phyloP scores from a whole-genome alignment of 257 asterid genomes.

The Petunia secreta region DNA sequence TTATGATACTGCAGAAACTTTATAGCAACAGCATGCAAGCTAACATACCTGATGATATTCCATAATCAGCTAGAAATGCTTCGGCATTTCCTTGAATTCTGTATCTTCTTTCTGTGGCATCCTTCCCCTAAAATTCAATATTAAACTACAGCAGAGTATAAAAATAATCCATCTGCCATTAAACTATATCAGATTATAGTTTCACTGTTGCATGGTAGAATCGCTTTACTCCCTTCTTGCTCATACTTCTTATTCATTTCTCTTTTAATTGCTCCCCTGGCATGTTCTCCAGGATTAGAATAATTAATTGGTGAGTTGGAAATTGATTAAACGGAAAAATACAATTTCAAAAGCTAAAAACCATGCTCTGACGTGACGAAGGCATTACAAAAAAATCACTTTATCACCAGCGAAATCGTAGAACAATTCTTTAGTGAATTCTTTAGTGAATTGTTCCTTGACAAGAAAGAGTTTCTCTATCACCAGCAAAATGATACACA shows the following conservation, averaged over 20 bases:
- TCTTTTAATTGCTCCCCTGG: background rate
- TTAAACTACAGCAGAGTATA: background rate
- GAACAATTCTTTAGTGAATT: background rate
- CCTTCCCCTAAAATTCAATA: conserved; percentile 42
- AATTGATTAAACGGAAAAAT: background rate
- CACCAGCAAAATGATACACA: background rate
- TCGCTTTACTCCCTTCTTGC: background rate
- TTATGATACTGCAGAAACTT: conserved; percentile 19
- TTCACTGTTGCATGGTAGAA: background rate
- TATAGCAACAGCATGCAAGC: conserved; percentile 23
- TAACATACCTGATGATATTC: conserved; percentile 68
- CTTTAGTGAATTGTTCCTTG: background rate
- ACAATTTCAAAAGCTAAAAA: background rate
- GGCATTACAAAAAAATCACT: background rate
- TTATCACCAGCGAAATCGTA: background rate
- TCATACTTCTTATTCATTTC: background rate
- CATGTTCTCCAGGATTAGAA: background rate
- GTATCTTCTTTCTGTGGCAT: conserved; percentile 43
- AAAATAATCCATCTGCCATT: background rate
- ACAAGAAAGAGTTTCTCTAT: background rate
- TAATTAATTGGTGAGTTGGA: background rate
- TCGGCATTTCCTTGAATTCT: conserved; percentile 65
- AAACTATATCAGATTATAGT: background rate
- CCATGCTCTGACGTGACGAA: background rate
- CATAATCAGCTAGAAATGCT: conserved; percentile 55